Conservation (phyloP, 352 stramenopile species). For the Globisporangium spiculum region DNA sequence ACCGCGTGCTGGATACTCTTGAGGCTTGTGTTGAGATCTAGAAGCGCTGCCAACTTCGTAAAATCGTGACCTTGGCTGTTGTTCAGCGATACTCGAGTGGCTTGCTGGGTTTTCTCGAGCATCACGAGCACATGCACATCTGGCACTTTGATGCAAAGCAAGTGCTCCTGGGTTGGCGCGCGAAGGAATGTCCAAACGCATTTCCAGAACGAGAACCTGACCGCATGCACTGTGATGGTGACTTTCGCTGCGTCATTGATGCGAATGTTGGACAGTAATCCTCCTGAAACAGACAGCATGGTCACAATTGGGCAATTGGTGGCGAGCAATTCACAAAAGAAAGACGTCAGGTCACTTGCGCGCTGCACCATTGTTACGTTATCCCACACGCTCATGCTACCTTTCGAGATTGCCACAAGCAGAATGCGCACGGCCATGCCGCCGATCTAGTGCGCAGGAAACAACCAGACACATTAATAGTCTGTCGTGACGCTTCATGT, state of each 20-base stretch:
- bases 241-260: slow-evolving; percentile 38
- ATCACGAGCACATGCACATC: slow-evolving; percentile 35
- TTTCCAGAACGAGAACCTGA: slow-evolving; percentile 58
- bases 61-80: not conserved
- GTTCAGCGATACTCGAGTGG: not conserved
- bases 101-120: not conserved
- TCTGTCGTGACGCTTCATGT: not conserved
- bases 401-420: slow-evolving; percentile 8
- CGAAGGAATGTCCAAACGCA: slow-evolving; percentile 50
- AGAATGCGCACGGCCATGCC: slow-evolving; percentile 3
- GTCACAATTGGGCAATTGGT: not conserved
- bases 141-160: slow-evolving; percentile 43
- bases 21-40: slow-evolving; percentile 29
- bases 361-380: slow-evolving; percentile 14
- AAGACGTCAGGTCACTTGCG: slow-evolving; percentile 10
- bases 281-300: slow-evolving; percentile 23
- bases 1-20: slow-evolving; percentile 35
- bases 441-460: slow-evolving; percentile 8
- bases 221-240: slow-evolving; percentile 28
- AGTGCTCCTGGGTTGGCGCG: slow-evolving; percentile 34
- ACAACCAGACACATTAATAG: not conserved
- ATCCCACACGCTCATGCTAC: not conserved
- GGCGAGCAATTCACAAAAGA: not conserved
- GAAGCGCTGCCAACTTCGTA: not conserved
- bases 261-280: slow-evolving; percentile 47